A percentile compares a stretch with the other conserved stretches of the same genome.
phyloP scores from a whole-genome alignment of 352 stramenopile genomes.

The Phytophthora pisi region DNA sequence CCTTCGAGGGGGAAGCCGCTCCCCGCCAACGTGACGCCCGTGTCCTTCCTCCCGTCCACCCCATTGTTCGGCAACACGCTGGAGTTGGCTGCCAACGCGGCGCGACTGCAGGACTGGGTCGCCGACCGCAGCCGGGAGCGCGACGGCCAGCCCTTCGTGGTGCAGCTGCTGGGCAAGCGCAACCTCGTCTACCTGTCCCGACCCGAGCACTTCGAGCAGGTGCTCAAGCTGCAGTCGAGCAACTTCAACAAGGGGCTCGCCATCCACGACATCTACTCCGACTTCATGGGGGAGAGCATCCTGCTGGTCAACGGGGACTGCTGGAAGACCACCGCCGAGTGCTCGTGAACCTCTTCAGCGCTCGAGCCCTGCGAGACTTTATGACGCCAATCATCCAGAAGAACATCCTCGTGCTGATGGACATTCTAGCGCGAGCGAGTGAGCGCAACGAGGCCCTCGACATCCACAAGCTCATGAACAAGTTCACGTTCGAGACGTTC shows the following conservation, averaged over 20 bases:
- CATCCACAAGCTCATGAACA: constrained; percentile 29
- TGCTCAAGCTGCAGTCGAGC: constrained; percentile 59
- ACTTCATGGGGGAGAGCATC: constrained; percentile 68
- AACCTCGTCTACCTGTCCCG: constrained; percentile 25
- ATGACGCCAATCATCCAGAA: constrained; percentile 30
- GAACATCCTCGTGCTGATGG: constrained; percentile 15
- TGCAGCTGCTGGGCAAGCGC: constrained; percentile 18
- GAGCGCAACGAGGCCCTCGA: constrained; percentile 6
- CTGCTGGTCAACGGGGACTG: constrained; percentile 57
- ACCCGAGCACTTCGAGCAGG: constrained; percentile 42
- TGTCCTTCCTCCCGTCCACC: constrained; percentile 8
- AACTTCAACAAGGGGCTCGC: constrained; percentile 66
- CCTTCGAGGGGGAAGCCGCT: not conserved
- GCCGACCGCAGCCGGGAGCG: constrained; percentile 1
- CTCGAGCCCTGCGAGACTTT: constrained; percentile 39
- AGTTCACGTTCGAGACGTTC: constrained; percentile 58
- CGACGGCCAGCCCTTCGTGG: constrained; percentile 8
- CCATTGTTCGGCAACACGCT: constrained; percentile 26
- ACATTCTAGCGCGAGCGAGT: constrained; percentile 10
- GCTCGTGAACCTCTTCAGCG: constrained; percentile 83
- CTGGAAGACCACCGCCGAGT: constrained; percentile 74
- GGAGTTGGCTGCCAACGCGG: constrained; percentile 27
- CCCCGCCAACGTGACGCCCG: not conserved
- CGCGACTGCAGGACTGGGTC: constrained; percentile 45
- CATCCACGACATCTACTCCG: constrained; percentile 38